Percentiles rank a stretch among this genome's conserved stretches.
These are phyloP conservation scores for Scutellaria baicalensis DNA, from an alignment of 257 asterid genomes.

Conservation along the genomic window DNA sequence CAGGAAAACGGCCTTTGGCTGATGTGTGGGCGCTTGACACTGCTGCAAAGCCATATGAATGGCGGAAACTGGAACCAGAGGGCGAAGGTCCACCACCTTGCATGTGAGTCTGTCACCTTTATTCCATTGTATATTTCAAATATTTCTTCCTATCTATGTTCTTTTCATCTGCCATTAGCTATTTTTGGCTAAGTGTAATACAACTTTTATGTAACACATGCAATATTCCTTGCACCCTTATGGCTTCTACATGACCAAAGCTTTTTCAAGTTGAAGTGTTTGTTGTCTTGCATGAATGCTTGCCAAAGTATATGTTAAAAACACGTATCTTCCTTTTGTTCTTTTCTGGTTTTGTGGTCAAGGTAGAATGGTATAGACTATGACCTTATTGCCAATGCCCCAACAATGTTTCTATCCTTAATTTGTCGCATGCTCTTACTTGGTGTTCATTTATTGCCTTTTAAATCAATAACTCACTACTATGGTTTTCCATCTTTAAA, in stretches of 20 bases:
- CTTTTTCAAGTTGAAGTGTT: not conserved
- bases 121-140: not conserved
- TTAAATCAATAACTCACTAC: not conserved
- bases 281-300: not conserved
- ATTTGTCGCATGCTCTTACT: not conserved
- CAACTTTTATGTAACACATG: not conserved
- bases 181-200: not conserved
- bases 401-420: not conserved
- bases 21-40: constrained; percentile 99
- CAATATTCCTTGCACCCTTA: not conserved
- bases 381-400: not conserved
- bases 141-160: not conserved
- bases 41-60: constrained; percentile 99
- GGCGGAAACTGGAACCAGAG: constrained; percentile 99
- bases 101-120: constrained; percentile 60
- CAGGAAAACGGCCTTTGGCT: constrained; percentile 97
- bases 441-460: not conserved
- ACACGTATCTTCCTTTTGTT: not conserved
- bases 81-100: constrained; percentile 99
- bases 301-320: not conserved
- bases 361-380: too few species aligned
- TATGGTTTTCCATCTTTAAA: constrained; percentile 6
- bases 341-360: not conserved
- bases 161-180: not conserved
- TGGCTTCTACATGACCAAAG: not conserved